Evolutionary conservation across 768 basidiomycete genomes (phyloP).

Genomic region (Termitomyces sp.): DNA sequence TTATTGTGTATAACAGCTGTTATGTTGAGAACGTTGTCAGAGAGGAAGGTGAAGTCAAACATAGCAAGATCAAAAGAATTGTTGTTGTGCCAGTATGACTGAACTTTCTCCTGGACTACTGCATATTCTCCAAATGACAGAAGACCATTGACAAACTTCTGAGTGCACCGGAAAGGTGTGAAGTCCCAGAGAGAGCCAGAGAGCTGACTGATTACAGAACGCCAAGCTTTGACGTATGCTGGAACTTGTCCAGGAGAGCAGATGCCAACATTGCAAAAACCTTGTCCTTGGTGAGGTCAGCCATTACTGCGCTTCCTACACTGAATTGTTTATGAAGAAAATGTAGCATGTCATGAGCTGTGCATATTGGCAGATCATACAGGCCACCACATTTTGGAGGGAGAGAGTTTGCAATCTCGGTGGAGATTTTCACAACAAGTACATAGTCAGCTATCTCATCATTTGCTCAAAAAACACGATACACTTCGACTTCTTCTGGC

Average conservation of each 20-base stretch:
- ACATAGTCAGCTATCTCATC: neutral
- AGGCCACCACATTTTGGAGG: neutral
- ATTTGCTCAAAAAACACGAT: neutral
- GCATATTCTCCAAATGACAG: neutral
- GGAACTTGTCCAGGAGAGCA: neutral
- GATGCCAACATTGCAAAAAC: neutral
- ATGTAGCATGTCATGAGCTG: neutral
- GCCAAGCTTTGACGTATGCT: neutral
- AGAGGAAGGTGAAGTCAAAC: neutral
- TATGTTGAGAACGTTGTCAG: neutral
- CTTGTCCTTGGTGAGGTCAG: neutral
- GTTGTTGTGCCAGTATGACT: too few relatives aligned
- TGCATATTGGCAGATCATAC: neutral
- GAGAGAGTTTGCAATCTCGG: neutral
- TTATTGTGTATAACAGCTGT: too few relatives aligned
- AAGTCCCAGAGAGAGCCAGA: neutral
- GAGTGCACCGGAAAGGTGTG: neutral
- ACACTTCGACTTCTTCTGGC: neutral
- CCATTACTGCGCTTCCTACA: neutral
- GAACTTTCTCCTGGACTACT: too few relatives aligned
- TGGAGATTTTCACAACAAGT: neutral
- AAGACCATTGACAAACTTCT: neutral
- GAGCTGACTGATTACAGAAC: neutral
- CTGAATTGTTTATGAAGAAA: neutral
- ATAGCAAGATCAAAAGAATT: neutral